Base-by-base conservation (phyloP, 2,329 filamentous ascomycete genomes). In the Cladobotryum protrusum region DNA sequence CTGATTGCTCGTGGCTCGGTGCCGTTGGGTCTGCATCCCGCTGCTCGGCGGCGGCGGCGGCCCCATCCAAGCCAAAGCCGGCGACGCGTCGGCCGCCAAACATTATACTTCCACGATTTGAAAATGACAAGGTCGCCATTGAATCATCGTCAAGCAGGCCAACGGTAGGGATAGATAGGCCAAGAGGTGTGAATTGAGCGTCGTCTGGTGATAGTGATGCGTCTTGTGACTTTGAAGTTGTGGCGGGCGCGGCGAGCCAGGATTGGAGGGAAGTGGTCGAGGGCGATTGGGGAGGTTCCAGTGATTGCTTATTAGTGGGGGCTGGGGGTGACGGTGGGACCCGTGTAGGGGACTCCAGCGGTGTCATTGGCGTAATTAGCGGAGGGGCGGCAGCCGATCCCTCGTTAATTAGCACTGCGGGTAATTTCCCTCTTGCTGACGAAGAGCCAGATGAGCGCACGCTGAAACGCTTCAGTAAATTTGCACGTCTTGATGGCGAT, bases 91-190 rank as follows among this genome's bases (percentile, higher is more conserved):
- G 75, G 47, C 72, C 74, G 54, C 76, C 73, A 61, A 83, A 73
- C 73, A 85, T 79, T 59, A 85, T 70, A 65, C 81, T 84, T 56
- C 81, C 81, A 57, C 81, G 73, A 54, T 82, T 81, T 50, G 81
- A 83, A 61, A 85, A 85, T 56, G 74, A 74, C 56, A 85, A 65
- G 49, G 72, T 70, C 56, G 69, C 72, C 60, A 84, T 64, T 61
- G 79, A 77, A 58, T 76, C 77, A 68, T 82, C 77, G 54, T 81
- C 79, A 55, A 82, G 67, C 49, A 83, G 68, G 59, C 66, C 72
- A 50, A 78, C 76, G 48, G 74, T 76, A 40, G 80, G 79, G 59
- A 84, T 82, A 51, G 67, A 62, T 44, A 81, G 76, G 60, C 72
- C 75, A 61, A 84, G 72, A 52, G 78, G 77, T 53, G 71, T 70